phyloP scores from a whole-genome alignment of 345 rosid genomes.

The Lepidium sativum region DNA sequence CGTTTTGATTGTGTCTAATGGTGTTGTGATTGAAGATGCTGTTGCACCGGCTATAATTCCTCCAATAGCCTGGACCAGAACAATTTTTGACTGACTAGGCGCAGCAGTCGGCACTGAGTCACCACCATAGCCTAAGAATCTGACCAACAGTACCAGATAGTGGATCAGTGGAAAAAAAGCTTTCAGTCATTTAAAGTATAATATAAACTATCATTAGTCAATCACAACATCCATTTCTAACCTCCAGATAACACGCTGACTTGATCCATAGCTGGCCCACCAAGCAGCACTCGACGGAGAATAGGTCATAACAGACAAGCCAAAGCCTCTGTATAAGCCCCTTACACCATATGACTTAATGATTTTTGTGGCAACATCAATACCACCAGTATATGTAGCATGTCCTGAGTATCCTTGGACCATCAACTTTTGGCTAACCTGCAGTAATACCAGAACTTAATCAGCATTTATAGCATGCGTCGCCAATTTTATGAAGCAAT shows the following conservation, averaged over 20 bases:
- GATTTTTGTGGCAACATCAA: conserved; percentile 83
- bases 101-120: conserved; percentile 42
- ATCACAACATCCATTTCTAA: conserved; percentile 22
- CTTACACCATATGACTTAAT: conserved; percentile 69
- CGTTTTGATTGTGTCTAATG: conserved; percentile 92
- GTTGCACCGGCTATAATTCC: conserved; percentile 94
- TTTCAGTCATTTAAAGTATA: conserved; percentile 10
- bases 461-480: neutral
- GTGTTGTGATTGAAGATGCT: conserved; percentile 89
- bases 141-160: conserved; percentile 30
- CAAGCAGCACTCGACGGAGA: conserved; percentile 98
- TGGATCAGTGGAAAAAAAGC: neutral
- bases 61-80: conserved; percentile 82
- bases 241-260: conserved; percentile 97
- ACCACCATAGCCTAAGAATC: conserved; percentile 55
- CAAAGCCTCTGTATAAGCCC: conserved; percentile 93
- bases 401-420: conserved; percentile 98
- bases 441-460: conserved; percentile 2
- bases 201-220: neutral
- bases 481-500: neutral
- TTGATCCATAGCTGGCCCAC: conserved; percentile 99
- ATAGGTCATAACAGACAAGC: conserved; percentile 87
- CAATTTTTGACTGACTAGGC: conserved; percentile 42
- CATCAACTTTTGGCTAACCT: conserved; percentile 98
- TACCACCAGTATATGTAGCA: conserved; percentile 74